Percentiles rank a stretch among this genome's conserved stretches.
Evolutionary conservation across 2,329 filamentous ascomycete genomes (phyloP).

Genomic region (Lithohypha guttulata): DNA sequence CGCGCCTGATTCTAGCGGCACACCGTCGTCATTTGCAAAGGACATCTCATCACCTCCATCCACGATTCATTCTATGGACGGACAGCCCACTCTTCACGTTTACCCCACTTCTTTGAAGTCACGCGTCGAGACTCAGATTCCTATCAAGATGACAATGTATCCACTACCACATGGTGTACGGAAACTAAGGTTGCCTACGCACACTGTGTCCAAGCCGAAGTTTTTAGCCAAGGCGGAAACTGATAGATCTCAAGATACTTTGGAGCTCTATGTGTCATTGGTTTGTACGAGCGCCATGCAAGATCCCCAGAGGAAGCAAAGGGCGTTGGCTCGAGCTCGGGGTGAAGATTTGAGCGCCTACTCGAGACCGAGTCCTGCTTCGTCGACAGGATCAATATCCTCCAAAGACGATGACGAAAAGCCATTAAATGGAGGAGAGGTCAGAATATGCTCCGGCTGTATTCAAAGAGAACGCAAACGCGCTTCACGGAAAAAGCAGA

Average conservation of each 20-base stretch:
- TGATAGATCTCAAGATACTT: constrained; percentile 57
- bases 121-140: constrained; percentile 92
- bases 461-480: constrained; percentile 85
- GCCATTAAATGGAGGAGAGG: constrained; percentile 81
- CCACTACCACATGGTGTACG: constrained; percentile 65
- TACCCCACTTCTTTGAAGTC: constrained; percentile 68
- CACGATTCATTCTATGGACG: constrained; percentile 20
- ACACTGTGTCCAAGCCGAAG: constrained; percentile 92
- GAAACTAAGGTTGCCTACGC: constrained; percentile 72
- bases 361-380: constrained; percentile 29
- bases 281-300: constrained; percentile 91
- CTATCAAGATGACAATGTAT: constrained; percentile 68
- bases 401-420: constrained; percentile 56
- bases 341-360: constrained; percentile 30
- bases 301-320: constrained; percentile 53
- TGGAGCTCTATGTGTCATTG: constrained; percentile 69
- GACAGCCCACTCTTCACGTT: constrained; percentile 42
- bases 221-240: constrained; percentile 64
- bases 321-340: constrained; percentile 53
- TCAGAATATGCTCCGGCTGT: constrained; percentile 84
- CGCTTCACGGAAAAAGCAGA: constrained; percentile 81
- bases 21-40: constrained; percentile 20
- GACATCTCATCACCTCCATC: constrained; percentile 22
- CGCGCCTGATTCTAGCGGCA: constrained; percentile 33
- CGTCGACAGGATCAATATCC: constrained; percentile 34